These are phyloP conservation scores for Metarhizium album DNA, from an alignment of 2,329 filamentous ascomycete genomes.

Conservation along the genomic window DNA sequence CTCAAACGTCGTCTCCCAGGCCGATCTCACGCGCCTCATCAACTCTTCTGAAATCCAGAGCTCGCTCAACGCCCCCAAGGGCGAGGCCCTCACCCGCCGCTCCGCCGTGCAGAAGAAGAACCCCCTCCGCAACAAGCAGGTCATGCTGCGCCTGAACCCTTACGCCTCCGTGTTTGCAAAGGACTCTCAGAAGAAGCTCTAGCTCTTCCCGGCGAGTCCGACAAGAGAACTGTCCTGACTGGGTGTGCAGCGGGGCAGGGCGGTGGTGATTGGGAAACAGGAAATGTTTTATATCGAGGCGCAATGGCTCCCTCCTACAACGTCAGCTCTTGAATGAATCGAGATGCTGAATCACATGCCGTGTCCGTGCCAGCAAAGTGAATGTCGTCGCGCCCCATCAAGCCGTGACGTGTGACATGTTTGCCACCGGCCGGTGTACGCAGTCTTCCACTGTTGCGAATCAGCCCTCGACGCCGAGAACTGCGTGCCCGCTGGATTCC, in stretches of 20 bases:
- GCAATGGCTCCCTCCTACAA: conserved; percentile 27
- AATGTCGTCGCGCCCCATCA: background rate
- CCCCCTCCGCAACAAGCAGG: conserved; percentile 97
- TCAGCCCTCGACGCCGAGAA: no score
- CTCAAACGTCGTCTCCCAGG: conserved; percentile 82
- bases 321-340: conserved; percentile 25
- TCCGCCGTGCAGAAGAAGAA: conserved; percentile 98
- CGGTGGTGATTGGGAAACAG: background rate
- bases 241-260: conserved; percentile 26
- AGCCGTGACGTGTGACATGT: background rate
- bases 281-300: conserved; percentile 15
- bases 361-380: background rate
- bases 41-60: conserved; percentile 98
- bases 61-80: conserved; percentile 86
- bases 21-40: conserved; percentile 95
- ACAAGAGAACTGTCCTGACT: conserved; percentile 19
- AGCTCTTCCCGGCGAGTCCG: no score
- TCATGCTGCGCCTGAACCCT: conserved; percentile 96
- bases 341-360: conserved; percentile 18
- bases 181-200: conserved; percentile 36
- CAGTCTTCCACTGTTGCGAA: no score
- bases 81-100: conserved; percentile 82
- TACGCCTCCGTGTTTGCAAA: conserved; percentile 87
- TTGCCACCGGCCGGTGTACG: background rate
- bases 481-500: no score